Conservation (phyloP, 495 filamentous ascomycete genomes). For the Penicillium longicatenatum region DNA sequence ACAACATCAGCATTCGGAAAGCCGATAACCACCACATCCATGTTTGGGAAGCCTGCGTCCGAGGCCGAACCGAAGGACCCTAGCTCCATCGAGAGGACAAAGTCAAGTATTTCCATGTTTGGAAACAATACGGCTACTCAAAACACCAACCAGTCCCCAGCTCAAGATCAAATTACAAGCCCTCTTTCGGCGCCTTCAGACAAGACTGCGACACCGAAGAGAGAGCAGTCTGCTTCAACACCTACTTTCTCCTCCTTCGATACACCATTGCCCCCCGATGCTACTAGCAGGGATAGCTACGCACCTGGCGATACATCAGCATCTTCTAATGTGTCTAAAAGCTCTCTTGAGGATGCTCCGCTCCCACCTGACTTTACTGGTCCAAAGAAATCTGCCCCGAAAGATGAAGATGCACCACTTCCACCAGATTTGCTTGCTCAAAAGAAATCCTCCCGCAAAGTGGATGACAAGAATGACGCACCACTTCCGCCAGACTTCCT, state of each 20-base stretch:
- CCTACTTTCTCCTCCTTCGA: constrained; percentile 35
- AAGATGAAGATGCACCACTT: constrained; percentile 18
- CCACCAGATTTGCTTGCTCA: constrained; percentile 42
- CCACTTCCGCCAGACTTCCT: constrained; percentile 37
- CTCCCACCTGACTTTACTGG: constrained; percentile 29
- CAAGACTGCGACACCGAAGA: constrained; percentile 35
- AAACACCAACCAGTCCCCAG: constrained; percentile 11
- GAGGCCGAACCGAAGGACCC: constrained; percentile 23
- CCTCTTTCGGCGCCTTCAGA: constrained; percentile 42
- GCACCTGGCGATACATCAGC: constrained; percentile 67
- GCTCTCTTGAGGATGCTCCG: constrained; percentile 47
- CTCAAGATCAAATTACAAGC: constrained; percentile 29
- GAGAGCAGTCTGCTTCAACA: constrained; percentile 26
- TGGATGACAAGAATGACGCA: constrained; percentile 10
- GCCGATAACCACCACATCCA: constrained; percentile 25
- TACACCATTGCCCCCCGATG: constrained; percentile 73
- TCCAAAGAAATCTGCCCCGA: constrained; percentile 30
- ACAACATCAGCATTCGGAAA: constrained; percentile 17
- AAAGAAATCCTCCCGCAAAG: constrained; percentile 38
- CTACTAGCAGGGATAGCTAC: constrained; percentile 68
- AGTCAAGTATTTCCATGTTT: constrained; percentile 42
- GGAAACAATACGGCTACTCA: constrained; percentile 25
- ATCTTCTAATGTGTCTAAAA: constrained; percentile 60
- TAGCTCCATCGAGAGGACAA: constrained; percentile 37
- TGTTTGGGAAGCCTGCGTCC: constrained; percentile 3